phyloP scores from a whole-genome alignment of 2,329 filamentous ascomycete genomes.

The Spiromastix sp. region DNA sequence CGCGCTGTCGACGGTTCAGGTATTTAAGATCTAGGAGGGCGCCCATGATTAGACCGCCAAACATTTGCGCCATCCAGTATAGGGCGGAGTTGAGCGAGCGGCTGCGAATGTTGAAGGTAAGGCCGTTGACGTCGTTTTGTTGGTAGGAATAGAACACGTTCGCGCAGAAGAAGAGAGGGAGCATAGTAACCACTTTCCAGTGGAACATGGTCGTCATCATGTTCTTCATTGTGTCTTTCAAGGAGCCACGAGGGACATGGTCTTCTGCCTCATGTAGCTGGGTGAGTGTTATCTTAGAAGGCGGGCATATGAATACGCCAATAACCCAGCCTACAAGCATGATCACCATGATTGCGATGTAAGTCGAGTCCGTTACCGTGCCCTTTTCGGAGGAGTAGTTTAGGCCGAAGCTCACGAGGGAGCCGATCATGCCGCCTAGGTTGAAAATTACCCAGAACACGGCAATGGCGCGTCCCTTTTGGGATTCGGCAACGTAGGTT shows the following conservation, averaged over 20 bases:
- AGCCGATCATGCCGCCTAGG: slow-evolving; percentile 35
- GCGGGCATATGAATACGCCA: slow-evolving; percentile 40
- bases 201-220: slow-evolving; percentile 30
- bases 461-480: slow-evolving; percentile 35
- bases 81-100: slow-evolving; percentile 46
- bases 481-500: slow-evolving; percentile 33
- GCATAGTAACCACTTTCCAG: slow-evolving; percentile 39
- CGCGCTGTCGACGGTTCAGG: slow-evolving; percentile 37
- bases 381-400: slow-evolving; percentile 33
- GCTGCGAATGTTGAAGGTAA: slow-evolving; percentile 45
- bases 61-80: slow-evolving; percentile 49
- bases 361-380: slow-evolving; percentile 41
- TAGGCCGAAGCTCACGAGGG: slow-evolving; percentile 35
- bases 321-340: slow-evolving; percentile 42
- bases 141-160: slow-evolving; percentile 50
- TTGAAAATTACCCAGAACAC: slow-evolving; percentile 40
- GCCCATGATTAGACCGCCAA: slow-evolving; percentile 42
- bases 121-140: slow-evolving; percentile 45
- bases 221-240: slow-evolving; percentile 20
- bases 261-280: slow-evolving; percentile 33
- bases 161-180: slow-evolving; percentile 46
- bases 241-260: slow-evolving; percentile 24
- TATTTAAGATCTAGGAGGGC: slow-evolving; percentile 23
- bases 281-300: slow-evolving; percentile 31
- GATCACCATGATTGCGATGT: slow-evolving; percentile 40